Base-by-base conservation (phyloP, 768 basidiomycete genomes). In the Psilocybe cubensis region DNA sequence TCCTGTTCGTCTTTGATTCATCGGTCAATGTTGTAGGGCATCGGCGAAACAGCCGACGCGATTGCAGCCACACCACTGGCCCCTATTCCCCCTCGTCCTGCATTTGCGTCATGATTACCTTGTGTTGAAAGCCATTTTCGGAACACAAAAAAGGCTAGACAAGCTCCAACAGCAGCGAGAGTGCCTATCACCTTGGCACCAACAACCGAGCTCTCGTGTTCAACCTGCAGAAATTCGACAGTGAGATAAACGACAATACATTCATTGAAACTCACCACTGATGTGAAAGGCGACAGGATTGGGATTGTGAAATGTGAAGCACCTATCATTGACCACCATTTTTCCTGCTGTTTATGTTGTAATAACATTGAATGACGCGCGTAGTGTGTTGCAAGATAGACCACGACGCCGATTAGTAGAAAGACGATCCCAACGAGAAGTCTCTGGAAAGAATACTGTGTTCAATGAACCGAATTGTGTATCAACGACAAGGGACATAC, bases 281-380 rank as follows among this genome's bases (percentile, higher is more conserved):
- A 44, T 21, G 9, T 33, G 31, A 33, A 33, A 33, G 31, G 31
- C 31, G 31, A 33, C 17, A 92, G 68, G 3, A 92, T 85, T 3
- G 90, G 89, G 21, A 92, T 87, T 0, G 89, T 91, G 67, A 90
- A 90, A 66, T 91, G 90, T 1, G 81, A 75, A 0, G 86, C 73
- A 4, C 72, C 63, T 40, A 68, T 64, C 3, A 60, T 59, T n/a
- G 66, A 63, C 71, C 74, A 72, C 61, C 70, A 67, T 4, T 60
- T 57, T 23, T 66, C 63, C 48, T 66, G 64, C 20, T 58, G 28
- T 52, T 63, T 60, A 45, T 58, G 57, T 20, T 63, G 61, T 9
- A 61, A 40, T 3, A 54, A 40, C 29, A 58, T 52, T 23, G 60
- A 68, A 51, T 72, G 67, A 27, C 63, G 69, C 7, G 67, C 63